Conservation (phyloP, 2,329 filamentous ascomycete genomes). For the Neonectria punicea region DNA sequence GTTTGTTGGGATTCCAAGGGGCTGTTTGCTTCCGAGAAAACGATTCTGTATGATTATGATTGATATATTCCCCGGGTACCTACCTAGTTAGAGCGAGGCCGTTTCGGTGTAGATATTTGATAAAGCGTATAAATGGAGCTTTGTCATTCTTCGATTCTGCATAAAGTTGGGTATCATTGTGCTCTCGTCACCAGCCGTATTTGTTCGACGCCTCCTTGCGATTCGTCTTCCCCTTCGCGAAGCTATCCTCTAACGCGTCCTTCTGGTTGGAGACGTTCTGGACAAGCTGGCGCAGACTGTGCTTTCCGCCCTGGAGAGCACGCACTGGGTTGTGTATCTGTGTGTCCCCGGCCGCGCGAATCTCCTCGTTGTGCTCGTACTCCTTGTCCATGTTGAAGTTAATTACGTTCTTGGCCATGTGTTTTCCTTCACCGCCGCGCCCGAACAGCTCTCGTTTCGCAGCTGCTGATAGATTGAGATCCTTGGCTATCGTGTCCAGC, state of each 20-base stretch:
- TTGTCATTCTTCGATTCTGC: constrained; percentile 20
- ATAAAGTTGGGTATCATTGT: constrained; percentile 38
- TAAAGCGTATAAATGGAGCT: constrained; percentile 19
- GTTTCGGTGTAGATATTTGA: constrained; percentile 16
- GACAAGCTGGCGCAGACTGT: constrained; percentile 88
- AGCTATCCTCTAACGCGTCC: constrained; percentile 91
- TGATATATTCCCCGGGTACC: constrained; percentile 1
- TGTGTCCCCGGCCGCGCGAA: constrained; percentile 76
- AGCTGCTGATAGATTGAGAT: constrained; percentile 81
- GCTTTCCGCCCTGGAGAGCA: constrained; percentile 84
- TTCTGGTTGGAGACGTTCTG: constrained; percentile 83
- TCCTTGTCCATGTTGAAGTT: constrained; percentile 91
- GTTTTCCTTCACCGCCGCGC: constrained; percentile 59
- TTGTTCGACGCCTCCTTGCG: constrained; percentile 82
- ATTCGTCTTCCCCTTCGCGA: constrained; percentile 82
- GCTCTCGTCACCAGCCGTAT: constrained; percentile 76
- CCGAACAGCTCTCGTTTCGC: constrained; percentile 89
- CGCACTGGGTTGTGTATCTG: constrained; percentile 85
- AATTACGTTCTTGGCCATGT: constrained; percentile 68
- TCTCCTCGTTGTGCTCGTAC: constrained; percentile 84
- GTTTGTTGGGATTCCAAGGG: background rate
- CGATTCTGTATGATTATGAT: constrained; percentile 18
- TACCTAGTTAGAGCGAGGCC: constrained; percentile 16
- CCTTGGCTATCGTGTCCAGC: constrained; percentile 76
- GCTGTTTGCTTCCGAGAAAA: background rate